Conservation (phyloP, 2,329 filamentous ascomycete species). For the Neonectria ditissima region DNA sequence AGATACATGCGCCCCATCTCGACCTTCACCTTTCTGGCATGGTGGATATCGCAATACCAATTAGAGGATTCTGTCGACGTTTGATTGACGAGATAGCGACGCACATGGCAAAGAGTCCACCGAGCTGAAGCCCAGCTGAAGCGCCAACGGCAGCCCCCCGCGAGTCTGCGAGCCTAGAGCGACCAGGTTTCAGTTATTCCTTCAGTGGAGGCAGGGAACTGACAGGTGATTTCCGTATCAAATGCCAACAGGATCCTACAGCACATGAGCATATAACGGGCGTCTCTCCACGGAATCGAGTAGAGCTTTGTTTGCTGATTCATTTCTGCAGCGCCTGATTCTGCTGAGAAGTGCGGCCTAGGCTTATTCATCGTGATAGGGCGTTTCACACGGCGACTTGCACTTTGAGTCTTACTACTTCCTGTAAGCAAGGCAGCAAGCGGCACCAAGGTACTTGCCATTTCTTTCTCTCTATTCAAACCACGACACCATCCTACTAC, state of each 20-base stretch:
- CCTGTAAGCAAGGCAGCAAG: not conserved
- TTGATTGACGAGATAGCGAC: not conserved
- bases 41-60: not conserved
- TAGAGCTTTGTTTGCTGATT: slow-evolving; percentile 2
- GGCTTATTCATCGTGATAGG: slow-evolving; percentile 4
- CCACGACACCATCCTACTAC: not conserved
- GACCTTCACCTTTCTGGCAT: not conserved
- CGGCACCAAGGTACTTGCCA: not conserved
- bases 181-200: slow-evolving; percentile 12
- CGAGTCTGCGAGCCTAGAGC: slow-evolving; percentile 6
- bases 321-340: not conserved
- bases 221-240: slow-evolving; percentile 8
- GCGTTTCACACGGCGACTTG: not conserved
- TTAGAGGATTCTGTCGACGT: slow-evolving; percentile 9
- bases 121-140: slow-evolving; percentile 24
- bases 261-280: slow-evolving; percentile 18
- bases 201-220: not conserved
- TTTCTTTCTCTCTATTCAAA: not conserved
- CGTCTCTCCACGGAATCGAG: not conserved
- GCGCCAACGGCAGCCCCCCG: not conserved
- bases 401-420: not conserved
- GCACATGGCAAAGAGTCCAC: slow-evolving; percentile 4
- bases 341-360: not conserved
- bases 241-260: not conserved
- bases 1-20: too few species aligned